Evolutionary conservation across 345 rosid genomes (phyloP).

Genomic region (Lepidium aucheri): DNA sequence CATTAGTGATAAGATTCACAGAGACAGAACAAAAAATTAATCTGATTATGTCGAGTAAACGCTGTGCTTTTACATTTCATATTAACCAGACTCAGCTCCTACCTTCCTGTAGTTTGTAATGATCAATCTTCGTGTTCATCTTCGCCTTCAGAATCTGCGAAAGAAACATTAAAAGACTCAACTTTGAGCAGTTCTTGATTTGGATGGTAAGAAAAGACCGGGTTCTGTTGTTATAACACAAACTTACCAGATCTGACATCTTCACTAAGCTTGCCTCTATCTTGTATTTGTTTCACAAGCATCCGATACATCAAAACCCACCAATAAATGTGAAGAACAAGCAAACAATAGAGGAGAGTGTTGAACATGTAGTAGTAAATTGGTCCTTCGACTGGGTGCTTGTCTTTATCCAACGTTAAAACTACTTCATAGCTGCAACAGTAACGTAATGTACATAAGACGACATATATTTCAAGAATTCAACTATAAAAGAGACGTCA

Average conservation of each 20-base stretch:
- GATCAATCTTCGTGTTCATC: slow-evolving; percentile 72
- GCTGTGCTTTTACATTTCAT: not conserved
- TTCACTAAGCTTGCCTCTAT: slow-evolving; percentile 51
- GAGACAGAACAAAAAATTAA: not conserved
- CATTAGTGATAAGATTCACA: not conserved
- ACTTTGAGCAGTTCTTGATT: not conserved
- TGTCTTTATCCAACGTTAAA: slow-evolving; percentile 40
- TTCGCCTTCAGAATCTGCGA: slow-evolving; percentile 76
- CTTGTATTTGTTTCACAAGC: slow-evolving; percentile 48
- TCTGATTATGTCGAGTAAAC: not conserved
- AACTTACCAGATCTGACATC: slow-evolving; percentile 70
- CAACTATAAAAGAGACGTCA: not conserved
- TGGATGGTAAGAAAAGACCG: not conserved
- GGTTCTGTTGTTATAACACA: not conserved
- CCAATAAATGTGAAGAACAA: slow-evolving; percentile 68
- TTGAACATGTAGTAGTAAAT: slow-evolving; percentile 65
- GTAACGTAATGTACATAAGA: not conserved
- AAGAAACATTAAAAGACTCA: not conserved
- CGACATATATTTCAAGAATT: not conserved
- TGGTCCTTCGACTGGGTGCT: slow-evolving; percentile 38
- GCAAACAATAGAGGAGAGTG: slow-evolving; percentile 62
- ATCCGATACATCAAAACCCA: slow-evolving; percentile 59
- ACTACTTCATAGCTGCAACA: slow-evolving; percentile 63
- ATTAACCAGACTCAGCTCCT: not conserved
- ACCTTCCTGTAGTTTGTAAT: not conserved